Evolutionary conservation across 768 basidiomycete genomes (phyloP), one percentile per base, ranked within the genome.

Genomic region (Trametopsis cervina): DNA sequence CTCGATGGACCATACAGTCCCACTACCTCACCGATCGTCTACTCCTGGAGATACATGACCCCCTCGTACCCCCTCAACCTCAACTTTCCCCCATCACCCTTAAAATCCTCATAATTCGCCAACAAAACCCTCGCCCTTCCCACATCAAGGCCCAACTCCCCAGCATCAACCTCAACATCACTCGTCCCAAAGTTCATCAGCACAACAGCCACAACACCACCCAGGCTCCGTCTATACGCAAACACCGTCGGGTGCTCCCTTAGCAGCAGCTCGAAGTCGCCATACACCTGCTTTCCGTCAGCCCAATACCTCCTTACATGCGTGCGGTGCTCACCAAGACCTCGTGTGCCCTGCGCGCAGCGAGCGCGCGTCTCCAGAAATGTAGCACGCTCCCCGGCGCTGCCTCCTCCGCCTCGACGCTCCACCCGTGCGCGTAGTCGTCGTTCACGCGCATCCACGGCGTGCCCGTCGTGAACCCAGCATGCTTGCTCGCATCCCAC

Each of bases 361-460:
- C 53, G 25, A 87, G 57, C 7, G 81, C 74, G 17, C 64, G 61
- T 59, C 78, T 80, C 73, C 77, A 89, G 60, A 87, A 88, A 2
- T 68, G 57, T 39, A 68, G 68, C 2, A 83, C 80, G 55, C 80
- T 83, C n/a, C 66, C 54, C 0, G 64, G 54, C 48, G 85, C 75
- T 0, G 57, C 52, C 13, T 68, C 35, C 62, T 86, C 77, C 11
- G 58, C 62, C 1, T 55, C 68, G 13, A 69, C 81, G 54, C 85
- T 87, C 74, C 80, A 83, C 2, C 62, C 56, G 53, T 51, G n/a
- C 26, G 53, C 47, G 57, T 78, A 83, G 55, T 86, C 83, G 33
- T 83, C 81, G 55, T 85, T 81, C 5, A 83, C 76, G 21, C 81
- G 69, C 83, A 87, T 87, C 85, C 84, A 89, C 0, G 85, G 83